Evolutionary conservation across 345 rosid genomes (phyloP), one percentile per base, ranked within the genome.

Genomic region (Acer yangbiense): DNA sequence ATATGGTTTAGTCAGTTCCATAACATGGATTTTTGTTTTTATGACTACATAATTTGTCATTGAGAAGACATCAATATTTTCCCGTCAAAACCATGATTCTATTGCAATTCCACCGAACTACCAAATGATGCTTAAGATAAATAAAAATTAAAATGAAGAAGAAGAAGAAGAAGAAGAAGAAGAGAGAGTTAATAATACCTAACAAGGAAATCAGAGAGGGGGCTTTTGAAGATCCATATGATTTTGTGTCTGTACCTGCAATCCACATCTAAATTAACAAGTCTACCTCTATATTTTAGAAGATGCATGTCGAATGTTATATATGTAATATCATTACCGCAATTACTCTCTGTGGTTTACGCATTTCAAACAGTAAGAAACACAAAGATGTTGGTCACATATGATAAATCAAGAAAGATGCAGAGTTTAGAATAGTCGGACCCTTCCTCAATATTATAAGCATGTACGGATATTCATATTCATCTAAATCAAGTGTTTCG

Each of bases 131-230:
- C 44, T 69, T 67, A 50, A 35, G 60, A 39, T 9, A 12, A 55
- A 17, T 16, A 12, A 57, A 57, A 57, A 57, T 16, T 4, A 35
- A 35, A 35, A 35, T 4, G 32, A 29, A 29, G 32, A 29, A 3
- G 39, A 35, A 35, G 3, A 32, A 32, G 32, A 29, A 29, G 32
- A 29, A 3, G 39, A 35, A 35, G 39, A 35, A 35, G 39, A 57
- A 6, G 29, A 54, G 10, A 57, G 7, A 14, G n/a, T 58, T 20
- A 64, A 21, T 69, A 82, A 17, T 92, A 95, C 98, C 97, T 87
- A 93, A 84, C 86, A 95, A 90, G 76, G 99, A 87, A 71, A 92
- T 84, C 73, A 95, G 80, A 29, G 99, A 92, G 1, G 99, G 97
- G 32, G 90, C 83, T 77, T 88, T 89, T 62, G 94, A 85, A 81